phyloP scores from a whole-genome alignment of 192 early-diverging fungal species.

The Rhizophagus sp. region DNA sequence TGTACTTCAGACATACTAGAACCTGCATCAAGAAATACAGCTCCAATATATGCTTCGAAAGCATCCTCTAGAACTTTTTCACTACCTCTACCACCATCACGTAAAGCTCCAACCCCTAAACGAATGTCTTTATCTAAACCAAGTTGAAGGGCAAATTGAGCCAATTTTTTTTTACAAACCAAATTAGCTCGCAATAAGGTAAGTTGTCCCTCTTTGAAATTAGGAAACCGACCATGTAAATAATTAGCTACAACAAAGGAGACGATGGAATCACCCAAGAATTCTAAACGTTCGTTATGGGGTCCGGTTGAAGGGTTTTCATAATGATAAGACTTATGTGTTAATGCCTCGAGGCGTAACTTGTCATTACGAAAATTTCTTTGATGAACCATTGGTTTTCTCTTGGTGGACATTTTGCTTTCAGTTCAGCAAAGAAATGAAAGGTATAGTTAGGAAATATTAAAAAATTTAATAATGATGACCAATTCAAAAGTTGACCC shows the following conservation, averaged over 20 bases:
- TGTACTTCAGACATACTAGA: constrained; percentile 25
- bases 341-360: constrained; percentile 19
- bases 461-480: background rate
- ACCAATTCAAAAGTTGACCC: background rate
- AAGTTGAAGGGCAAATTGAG: constrained; percentile 24
- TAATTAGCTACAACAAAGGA: constrained; percentile 33
- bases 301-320: constrained; percentile 31
- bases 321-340: constrained; percentile 32
- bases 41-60: constrained; percentile 34
- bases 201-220: constrained; percentile 30
- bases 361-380: constrained; percentile 13
- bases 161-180: constrained; percentile 30
- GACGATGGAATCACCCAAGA: constrained; percentile 31
- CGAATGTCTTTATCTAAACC: constrained; percentile 12
- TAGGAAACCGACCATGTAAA: constrained; percentile 13
- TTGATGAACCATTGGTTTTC: background rate
- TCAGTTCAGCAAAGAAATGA: background rate
- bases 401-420: background rate
- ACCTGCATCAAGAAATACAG: constrained; percentile 28
- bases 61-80: constrained; percentile 33
- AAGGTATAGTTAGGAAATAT: too few relatives aligned
- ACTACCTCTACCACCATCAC: constrained; percentile 27
- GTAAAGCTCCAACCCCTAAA: constrained; percentile 27
- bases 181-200: constrained; percentile 28
- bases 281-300: constrained; percentile 33